phyloP scores from a whole-genome alignment of 805 yeast species.

The Komagataella pseudopastoris region DNA sequence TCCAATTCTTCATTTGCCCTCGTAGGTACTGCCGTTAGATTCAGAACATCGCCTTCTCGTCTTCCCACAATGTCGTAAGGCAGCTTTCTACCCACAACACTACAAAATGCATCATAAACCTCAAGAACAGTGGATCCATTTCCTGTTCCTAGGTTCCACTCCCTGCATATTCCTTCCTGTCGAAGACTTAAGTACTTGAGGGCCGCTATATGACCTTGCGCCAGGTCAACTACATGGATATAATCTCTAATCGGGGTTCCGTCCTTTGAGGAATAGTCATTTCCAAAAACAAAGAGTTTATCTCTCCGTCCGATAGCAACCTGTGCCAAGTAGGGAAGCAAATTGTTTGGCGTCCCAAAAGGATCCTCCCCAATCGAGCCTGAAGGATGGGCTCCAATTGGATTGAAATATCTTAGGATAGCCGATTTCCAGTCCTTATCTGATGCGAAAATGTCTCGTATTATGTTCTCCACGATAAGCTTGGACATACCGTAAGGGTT shows the following conservation, averaged over 20 bases:
- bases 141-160: conserved; percentile 80
- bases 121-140: conserved; percentile 70
- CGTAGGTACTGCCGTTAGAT: conserved; percentile 58
- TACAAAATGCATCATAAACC: conserved; percentile 48
- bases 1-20: conserved; percentile 53
- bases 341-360: conserved; percentile 61
- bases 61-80: conserved; percentile 55
- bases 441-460: conserved; percentile 37
- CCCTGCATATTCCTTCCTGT: conserved; percentile 42
- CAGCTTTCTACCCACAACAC: conserved; percentile 48
- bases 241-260: conserved; percentile 79
- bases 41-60: conserved; percentile 65
- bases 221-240: conserved; percentile 70
- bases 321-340: conserved; percentile 65
- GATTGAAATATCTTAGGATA: conserved; percentile 66
- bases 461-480: conserved; percentile 45
- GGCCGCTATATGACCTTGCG: conserved; percentile 67
- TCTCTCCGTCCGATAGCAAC: conserved; percentile 64
- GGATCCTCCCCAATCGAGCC: conserved; percentile 78
- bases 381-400: conserved; percentile 78
- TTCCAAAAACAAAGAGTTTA: conserved; percentile 55
- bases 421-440: conserved; percentile 40
- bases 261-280: conserved; percentile 57
- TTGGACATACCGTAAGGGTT: conserved; percentile 74
- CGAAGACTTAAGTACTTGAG: conserved; percentile 33